Conservation (phyloP, 176 grass and related monocot species). For the Puccinellia tenuiflora region DNA sequence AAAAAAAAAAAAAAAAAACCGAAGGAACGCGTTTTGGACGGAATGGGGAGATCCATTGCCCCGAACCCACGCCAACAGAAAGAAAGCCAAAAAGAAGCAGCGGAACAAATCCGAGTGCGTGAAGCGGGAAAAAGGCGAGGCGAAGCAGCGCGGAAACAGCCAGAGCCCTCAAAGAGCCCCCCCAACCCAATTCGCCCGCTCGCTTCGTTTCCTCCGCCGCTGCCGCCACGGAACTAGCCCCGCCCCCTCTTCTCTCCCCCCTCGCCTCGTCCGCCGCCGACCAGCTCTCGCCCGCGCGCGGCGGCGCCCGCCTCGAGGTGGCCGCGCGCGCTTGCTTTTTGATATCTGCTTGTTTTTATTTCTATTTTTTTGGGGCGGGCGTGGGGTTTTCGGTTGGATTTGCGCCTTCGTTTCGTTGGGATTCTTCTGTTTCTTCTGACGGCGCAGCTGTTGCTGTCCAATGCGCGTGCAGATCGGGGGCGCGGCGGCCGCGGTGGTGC, state of each 20-base stretch:
- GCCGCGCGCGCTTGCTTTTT: not conserved
- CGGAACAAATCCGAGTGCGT: not conserved
- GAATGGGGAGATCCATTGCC: not conserved
- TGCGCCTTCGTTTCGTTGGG: not conserved
- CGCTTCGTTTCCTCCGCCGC: constrained; percentile 37
- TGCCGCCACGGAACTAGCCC: not conserved
- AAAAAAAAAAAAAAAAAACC: too few relatives aligned
- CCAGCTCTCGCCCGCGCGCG: not conserved
- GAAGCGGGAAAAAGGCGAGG: not conserved
- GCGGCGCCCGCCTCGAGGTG: constrained; percentile 33
- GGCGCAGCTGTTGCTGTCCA: not conserved
- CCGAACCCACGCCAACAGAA: not conserved
- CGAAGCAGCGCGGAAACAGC: constrained; percentile 26
- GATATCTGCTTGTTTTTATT: not conserved
- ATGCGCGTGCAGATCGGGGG: constrained; percentile 44
- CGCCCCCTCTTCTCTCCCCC: not conserved
- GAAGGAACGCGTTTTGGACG: not conserved
- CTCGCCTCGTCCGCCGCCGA: not conserved
- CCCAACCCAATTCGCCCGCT: not conserved
- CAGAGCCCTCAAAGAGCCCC: not conserved
- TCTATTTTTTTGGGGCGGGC: not conserved
- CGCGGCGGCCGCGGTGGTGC: constrained; percentile 3
- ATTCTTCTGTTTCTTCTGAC: not conserved
- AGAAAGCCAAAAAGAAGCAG: not conserved
- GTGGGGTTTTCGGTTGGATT: not conserved